Evolutionary conservation across 305 asterid species (phyloP), one percentile per base, ranked within the genome.

Genomic region (Solanum aculeatissimum): DNA sequence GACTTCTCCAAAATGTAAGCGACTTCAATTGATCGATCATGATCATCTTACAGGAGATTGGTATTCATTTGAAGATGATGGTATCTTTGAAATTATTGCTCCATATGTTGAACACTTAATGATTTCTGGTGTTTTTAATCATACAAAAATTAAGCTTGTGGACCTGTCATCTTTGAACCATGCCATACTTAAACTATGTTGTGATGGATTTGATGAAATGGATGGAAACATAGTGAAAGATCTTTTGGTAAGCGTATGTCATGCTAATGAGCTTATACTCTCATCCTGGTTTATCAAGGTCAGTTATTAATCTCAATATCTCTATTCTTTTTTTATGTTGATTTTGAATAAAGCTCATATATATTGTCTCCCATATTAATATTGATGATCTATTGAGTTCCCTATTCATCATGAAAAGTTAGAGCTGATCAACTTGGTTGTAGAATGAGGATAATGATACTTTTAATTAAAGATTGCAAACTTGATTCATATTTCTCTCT

Each of bases 121-220:
- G 45, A 32, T 66, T 32, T 15, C 0, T 9, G 74, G 47, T 23
- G 9, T 6, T 15, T 66, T 66, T 4, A 4, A 15, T 3, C 0
- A 1, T 66, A 3, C 2, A 0, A 6, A 66, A 29, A 32, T 32
- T 32, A 66, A 4, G 74, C 74, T 49, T 4, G 40, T 4, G 40
- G 40, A 35, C 0, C 0, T 35, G 40, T 35, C 40, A 4, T 35
- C 40, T 35, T 4, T 35, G 6, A 4, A 3, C 40, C 5, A 35
- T 35, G 6, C 40, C 40, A 3, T 0, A 3, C 40, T 5, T 4
- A 0, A 4, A 0, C 40, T 35, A 6, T 35, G 1, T 0, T 35
- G 40, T 4, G 40, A 35, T 2, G 55, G 14, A 49, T 14, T 14
- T 49, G 16, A 49, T 14, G 8, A 14, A 49, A 49, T 49, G 7